Evolutionary conservation across 2,329 filamentous ascomycete species (phyloP), one percentile per base, ranked within the genome.

Genomic region (Pseudonectria buxi): DNA sequence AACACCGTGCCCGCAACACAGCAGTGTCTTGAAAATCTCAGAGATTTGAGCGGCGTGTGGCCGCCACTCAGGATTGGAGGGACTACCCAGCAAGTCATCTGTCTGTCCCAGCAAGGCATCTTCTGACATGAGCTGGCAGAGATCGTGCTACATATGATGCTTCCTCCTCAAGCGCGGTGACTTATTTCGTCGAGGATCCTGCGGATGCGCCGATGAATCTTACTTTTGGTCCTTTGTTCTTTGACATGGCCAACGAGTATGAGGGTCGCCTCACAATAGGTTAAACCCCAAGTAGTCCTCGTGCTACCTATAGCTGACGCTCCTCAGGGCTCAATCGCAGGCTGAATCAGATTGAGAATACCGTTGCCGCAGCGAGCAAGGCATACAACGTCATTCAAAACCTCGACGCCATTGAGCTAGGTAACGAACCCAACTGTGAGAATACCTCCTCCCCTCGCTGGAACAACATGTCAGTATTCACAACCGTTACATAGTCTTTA

Each of bases 11-110:
- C 62, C 0, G 60, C 68, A 2, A 76, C 72, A 0, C 59, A 54
- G 0, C 65, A 67, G 44, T 77, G 74, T 40, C 56, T 77, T 6
- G 50, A 65, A 15, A 76, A 76, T 45, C 64, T 73, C 45, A 64
- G 67, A 40, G 57, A 64, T 10, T 39, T 75, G 31, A 69, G 64
- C 0, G 72, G 72, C 2, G 59, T 56, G 10, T 72, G 67, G 66
- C 71, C 72, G 7, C 72, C 71, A 0, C 63, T 76, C 30, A 61
- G 73, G 33, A 74, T 77, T 35, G 74, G 74, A n/a, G 73, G 73
- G 3, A 77, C 73, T 1, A 76, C 72, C 1, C 71, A 76, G 59
- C 46, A 35, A n/a, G 40, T 28, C 14, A 18, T 9, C 18, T 5
- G 9, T 22, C 5, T 6, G 18, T 22, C 9, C 18, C 18, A 22